Conservation (phyloP, 2,329 filamentous ascomycete genomes). For the Colletotrichum tanaceti region DNA sequence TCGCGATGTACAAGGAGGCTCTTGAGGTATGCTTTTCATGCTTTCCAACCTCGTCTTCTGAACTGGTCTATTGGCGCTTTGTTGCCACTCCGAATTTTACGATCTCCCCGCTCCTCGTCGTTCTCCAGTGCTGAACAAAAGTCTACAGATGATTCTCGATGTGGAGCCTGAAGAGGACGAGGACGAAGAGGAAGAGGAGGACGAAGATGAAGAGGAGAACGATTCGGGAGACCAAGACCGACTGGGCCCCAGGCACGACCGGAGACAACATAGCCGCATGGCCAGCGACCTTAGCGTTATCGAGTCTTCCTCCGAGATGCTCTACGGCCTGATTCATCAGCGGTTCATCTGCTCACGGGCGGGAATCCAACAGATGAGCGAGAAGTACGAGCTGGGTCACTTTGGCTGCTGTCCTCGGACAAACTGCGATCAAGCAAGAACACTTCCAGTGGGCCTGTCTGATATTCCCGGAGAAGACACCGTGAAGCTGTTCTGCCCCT, state of each 20-base stretch:
- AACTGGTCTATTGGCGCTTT: neutral
- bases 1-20: slow-evolving; percentile 99
- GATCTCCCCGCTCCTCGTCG: neutral
- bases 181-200: slow-evolving; percentile 85
- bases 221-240: slow-evolving; percentile 73
- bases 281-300: slow-evolving; percentile 94
- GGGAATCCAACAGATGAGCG: slow-evolving; percentile 98
- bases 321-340: slow-evolving; percentile 98
- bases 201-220: slow-evolving; percentile 78
- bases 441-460: slow-evolving; percentile 91
- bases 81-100: neutral
- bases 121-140: slow-evolving; percentile 40
- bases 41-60: neutral
- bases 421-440: slow-evolving; percentile 89
- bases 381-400: slow-evolving; percentile 97
- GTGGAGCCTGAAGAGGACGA: slow-evolving; percentile 96
- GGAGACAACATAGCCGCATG: slow-evolving; percentile 84
- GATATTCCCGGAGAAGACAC: slow-evolving; percentile 97
- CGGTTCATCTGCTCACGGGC: slow-evolving; percentile 96
- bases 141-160: slow-evolving; percentile 87
- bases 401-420: slow-evolving; percentile 97
- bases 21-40: slow-evolving; percentile 71
- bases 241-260: slow-evolving; percentile 64
- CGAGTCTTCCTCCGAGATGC: slow-evolving; percentile 96
- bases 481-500: slow-evolving; percentile 97